Conservation (phyloP, 495 filamentous ascomycete species). For the Aspergillus biplanus region DNA sequence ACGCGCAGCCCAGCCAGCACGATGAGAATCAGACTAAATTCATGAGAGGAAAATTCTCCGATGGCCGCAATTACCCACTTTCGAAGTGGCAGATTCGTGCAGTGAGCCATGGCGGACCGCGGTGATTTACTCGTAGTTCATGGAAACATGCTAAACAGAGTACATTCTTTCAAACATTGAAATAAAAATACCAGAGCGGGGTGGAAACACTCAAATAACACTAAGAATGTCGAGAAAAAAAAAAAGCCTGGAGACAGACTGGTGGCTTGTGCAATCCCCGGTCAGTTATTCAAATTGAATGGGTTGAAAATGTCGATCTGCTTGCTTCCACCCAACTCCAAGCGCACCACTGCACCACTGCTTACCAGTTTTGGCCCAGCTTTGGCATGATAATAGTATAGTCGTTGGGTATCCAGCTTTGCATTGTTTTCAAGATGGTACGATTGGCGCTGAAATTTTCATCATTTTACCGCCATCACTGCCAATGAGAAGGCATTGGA, state of each 20-base stretch:
- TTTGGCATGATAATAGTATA: background rate
- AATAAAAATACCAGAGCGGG: background rate
- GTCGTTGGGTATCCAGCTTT: too few species aligned
- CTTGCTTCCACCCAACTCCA: background rate
- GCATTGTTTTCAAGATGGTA: too few species aligned
- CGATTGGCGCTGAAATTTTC: too few species aligned
- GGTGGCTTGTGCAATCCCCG: conserved; percentile 6
- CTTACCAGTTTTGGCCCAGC: background rate
- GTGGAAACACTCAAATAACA: background rate
- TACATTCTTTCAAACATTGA: too few species aligned
- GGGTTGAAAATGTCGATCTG: conserved; percentile 12
- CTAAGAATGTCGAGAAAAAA: too few species aligned
- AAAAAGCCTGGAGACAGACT: background rate
- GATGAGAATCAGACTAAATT: conserved; percentile 7
- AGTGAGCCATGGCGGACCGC: conserved; percentile 13
- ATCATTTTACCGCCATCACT: too few species aligned
- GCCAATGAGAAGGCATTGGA: too few species aligned
- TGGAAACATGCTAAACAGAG: background rate
- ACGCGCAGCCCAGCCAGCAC: conserved; percentile 19
- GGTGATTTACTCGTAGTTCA: too few species aligned
- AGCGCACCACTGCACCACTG: background rate
- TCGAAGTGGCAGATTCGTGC: conserved; percentile 15
- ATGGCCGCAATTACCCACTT: conserved; percentile 16
- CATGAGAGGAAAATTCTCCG: conserved; percentile 22
- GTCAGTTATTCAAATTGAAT: conserved; percentile 4